Evolutionary conservation across 352 stramenopile species (phyloP), one percentile per base, ranked within the genome.

Genomic region (Pythium dissimile): DNA sequence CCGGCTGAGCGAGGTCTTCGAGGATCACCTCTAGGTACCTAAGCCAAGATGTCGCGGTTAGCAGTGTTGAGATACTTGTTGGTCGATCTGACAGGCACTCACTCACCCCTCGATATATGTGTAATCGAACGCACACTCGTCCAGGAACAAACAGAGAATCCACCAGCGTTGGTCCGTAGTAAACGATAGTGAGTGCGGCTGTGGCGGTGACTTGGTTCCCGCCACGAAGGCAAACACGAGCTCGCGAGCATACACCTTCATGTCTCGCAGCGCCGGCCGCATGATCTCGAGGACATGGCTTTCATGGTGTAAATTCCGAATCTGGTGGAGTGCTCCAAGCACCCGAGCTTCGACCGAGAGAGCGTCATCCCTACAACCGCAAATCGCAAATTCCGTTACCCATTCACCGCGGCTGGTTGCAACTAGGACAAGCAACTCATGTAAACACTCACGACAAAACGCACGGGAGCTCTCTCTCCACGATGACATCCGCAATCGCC

Each of bases 91-190:
- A 32, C 18, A 51, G 18, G 23, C n/a, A 38, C 13, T 37, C 41
- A 52, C 60, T n/a, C 62, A 82, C 65, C 72, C 68, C 30, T 67
- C 55, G 4, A 84, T 57, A 34, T 75, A 54, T 2, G 69, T 52
- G 50, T 65, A 79, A 24, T 78, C 67, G 37, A 80, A 80, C 16
- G 59, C 43, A 20, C 64, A 69, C 21, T 66, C 53, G 21, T 77
- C 71, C 34, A 84, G 42, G 51, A 80, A 84, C 31, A 74, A 31
- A 31, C 73, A 30, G 1, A 57, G 38, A n/a, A 57, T 41, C 45
- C 35, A 45, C 55, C 46, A 64, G 8, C 26, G 24, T n/a, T 54
- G 32, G 10, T 48, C 54, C 8, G 32, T 13, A 2, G 44, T 27
- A 3, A 62, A 21, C 13, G 31, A 37, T 15, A 21, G 23, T 4